Evolutionary conservation across 2,329 filamentous ascomycete genomes (phyloP).

Genomic region (Penicillium sp.): DNA sequence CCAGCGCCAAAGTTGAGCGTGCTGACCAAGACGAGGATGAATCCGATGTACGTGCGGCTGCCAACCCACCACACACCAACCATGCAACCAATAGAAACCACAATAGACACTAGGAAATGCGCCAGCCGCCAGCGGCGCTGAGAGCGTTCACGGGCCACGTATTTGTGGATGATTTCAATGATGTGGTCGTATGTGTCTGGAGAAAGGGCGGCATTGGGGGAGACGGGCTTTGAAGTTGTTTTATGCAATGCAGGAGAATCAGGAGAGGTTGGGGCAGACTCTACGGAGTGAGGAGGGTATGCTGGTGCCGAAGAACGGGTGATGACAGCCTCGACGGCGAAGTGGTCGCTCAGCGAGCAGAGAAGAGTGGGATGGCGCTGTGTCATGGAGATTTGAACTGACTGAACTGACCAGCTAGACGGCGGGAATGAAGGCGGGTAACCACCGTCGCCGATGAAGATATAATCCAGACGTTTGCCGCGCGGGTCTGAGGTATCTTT

Average conservation of each 20-base stretch:
- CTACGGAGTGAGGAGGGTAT: conserved; percentile 1
- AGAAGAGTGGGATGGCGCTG: conserved; percentile 75
- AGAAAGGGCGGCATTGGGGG: conserved; percentile 39
- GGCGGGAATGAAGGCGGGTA: conserved; percentile 32
- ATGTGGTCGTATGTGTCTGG: conserved; percentile 68
- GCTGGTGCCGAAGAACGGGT: conserved; percentile 37
- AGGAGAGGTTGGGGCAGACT: conserved; percentile 6
- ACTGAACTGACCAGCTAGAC: conserved; percentile 67
- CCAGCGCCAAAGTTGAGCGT: conserved; percentile 75
- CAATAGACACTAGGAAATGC: conserved; percentile 70
- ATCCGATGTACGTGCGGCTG: conserved; percentile 70
- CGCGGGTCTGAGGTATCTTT: conserved; percentile 65
- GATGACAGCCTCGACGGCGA: conserved; percentile 82
- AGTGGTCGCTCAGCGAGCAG: conserved; percentile 92
- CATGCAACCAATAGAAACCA: conserved; percentile 70
- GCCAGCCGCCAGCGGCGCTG: conserved; percentile 70
- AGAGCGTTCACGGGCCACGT: conserved; percentile 66
- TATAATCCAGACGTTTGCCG: conserved; percentile 91
- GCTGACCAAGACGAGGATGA: conserved; percentile 75
- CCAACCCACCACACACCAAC: conserved; percentile 80
- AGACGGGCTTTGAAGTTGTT: conserved; percentile 17
- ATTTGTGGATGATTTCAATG: conserved; percentile 66
- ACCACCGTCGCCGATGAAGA: conserved; percentile 70
- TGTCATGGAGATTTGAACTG: conserved; percentile 74
- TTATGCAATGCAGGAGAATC: conserved; percentile 17